These are phyloP conservation scores for Rhizopogon vulgaris DNA, from an alignment of 768 basidiomycete genomes.

Conservation along the genomic window DNA sequence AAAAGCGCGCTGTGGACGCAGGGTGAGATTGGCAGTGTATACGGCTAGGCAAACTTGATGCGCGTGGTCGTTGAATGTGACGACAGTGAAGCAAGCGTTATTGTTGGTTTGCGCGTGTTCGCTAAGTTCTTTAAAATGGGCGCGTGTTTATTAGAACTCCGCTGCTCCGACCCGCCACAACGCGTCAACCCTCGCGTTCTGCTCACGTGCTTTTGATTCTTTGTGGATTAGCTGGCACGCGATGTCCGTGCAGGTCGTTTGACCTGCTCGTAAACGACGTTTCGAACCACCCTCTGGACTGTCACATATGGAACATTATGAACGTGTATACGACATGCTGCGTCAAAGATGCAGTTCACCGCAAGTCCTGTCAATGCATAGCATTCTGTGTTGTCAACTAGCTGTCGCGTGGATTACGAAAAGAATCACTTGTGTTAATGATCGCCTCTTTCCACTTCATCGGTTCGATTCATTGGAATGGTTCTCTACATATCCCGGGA, in stretches of 20 bases:
- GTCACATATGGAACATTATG: neutral
- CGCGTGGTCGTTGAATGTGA: conserved; percentile 26
- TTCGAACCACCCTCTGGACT: neutral
- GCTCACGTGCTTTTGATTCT: conserved; percentile 1
- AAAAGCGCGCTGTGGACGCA: conserved; percentile 3
- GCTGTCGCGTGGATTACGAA: too few relatives aligned
- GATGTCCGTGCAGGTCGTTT: neutral
- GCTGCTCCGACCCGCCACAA: conserved; percentile 25
- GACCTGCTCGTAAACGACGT: neutral
- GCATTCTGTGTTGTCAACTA: too few relatives aligned
- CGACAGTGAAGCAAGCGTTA: conserved; percentile 20
- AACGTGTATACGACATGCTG: neutral
- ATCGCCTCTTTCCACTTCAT: neutral
- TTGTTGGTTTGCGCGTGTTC: conserved; percentile 12
- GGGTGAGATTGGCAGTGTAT: conserved; percentile 1
- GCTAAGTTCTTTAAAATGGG: conserved; percentile 25
- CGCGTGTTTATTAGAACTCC: conserved; percentile 25
- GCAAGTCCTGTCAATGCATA: too few relatives aligned
- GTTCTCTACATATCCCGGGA: neutral
- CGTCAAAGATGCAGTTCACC: neutral
- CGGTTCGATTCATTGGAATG: neutral
- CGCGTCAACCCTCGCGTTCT: conserved; percentile 24
- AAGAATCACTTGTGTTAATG: neutral
- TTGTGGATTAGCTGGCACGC: neutral
- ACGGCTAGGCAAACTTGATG: conserved; percentile 3